Base-by-base conservation (phyloP, 2,329 filamentous ascomycete species). In the Pseudogymnoascus sp. region DNA sequence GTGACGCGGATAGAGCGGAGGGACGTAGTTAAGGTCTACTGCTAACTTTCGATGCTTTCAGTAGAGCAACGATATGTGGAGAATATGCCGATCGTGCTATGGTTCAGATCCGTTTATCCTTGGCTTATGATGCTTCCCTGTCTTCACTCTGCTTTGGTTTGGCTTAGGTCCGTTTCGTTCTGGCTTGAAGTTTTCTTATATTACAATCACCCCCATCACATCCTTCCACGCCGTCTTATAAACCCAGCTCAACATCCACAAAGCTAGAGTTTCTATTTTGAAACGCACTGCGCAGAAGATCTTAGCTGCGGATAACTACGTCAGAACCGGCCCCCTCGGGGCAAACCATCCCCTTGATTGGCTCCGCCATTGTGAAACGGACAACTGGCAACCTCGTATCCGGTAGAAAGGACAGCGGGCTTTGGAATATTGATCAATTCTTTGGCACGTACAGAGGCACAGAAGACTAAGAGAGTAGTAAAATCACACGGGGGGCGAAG, bases 221-320 rank as follows among this genome's bases (percentile, higher is more conserved):
- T 4, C 28, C 49, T 34, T 8, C 28, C 49, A 21, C 49, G 9
- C 1, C 25, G 9, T 56, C 49, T 36, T 56, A 56, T 36, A 31
- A 14, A 36, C 5, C 18, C 4, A 14, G 7, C 11, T 11, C 28
- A 18, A 34, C n/a, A 7, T 34, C 8, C 5, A 7, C 12, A 34
- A 56, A 14, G 5, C 28, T 3, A 31, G 8, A 3, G 21, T 34
- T 56, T 56, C 49, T 56, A 56, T 56, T 56, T 56, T 56, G 49
- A 56, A 56, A 56, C 49, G 16, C 6, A 31, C 49, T 36, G 49
- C 49, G 49, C 9, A 12, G n/a, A 56, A 56, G 49, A 56, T 36
- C 49, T 56, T 21, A 56, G 28, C 49, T 12, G 49, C 49, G 49
- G 49, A 56, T 56, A 56, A 7, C 49, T 56, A 56, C 49, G 49